Base-by-base conservation (phyloP, 2,329 filamentous ascomycete species). In the Talaromyces albobiverticillius region DNA sequence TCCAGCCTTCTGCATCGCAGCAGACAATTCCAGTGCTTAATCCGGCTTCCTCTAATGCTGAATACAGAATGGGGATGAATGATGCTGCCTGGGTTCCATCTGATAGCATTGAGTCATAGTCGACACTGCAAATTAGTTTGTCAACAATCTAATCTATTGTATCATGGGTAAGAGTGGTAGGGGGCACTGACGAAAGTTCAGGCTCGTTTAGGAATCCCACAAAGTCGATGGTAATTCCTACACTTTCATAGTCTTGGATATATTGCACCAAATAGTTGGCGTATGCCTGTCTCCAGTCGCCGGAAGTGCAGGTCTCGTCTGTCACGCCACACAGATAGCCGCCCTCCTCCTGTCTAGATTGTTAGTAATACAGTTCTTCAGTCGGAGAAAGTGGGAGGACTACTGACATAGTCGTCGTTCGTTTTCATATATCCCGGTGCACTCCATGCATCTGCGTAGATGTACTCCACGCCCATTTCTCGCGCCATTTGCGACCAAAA, bases 381-480 rank as follows among this genome's bases (percentile, higher is more conserved):
- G 4, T 31, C 4, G 2, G 2, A 11, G 29, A 11, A 3, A 31
- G 9, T 31, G n/a, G n/a, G n/a, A n/a, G n/a, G 1, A 34, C 9
- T 20, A 46, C 29, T 31, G 5, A 46, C 43, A 8, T 34, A 34
- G 48, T 64, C 66, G 2, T 67, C 67, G 53, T 71, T 76, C 1
- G 74, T 76, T 62, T 79, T 78, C 76, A 79, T 78, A 60, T 73
- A 79, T 0, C 74, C 74, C 0, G 76, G 76, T 0, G 76, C 75
- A 53, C 69, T 73, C 76, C 76, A 79, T 1, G 76, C 76, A 59
- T 79, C 71, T 2, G 60, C 62, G 36, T 64, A 64, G 10, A 64
- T 55, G 23, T 26, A 51, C 14, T 26, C 31, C 34, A 54, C 48
- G 1, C 49, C 49, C 38, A 46, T 34, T 10, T 46, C 29, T 3